Evolutionary conservation across 2,329 filamentous ascomycete genomes (phyloP), one percentile per base, ranked within the genome.

Genomic region (Fusarium sp.): DNA sequence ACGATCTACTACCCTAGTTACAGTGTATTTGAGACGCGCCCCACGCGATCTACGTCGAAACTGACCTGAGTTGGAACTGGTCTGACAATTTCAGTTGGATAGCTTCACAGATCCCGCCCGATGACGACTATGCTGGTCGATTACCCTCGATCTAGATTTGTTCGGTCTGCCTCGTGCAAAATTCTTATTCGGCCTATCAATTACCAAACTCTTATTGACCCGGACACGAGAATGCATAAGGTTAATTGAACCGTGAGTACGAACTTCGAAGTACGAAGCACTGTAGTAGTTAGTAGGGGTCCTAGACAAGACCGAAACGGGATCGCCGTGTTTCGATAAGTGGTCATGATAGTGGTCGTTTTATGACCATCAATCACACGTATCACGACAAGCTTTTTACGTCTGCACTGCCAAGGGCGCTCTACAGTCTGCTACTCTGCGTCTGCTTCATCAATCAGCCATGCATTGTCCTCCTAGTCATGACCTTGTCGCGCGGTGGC

Each of bases 241-340:
- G 62, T 69, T 69, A 62, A 67, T 69, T 65, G 39, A 52, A 51
- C 42, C 53, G 56, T 61, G 28, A 30, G 28, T 32, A 15, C 28
- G 28, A 32, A 32, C 26, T 28, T 11, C 26, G 10, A 28, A 28
- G 26, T 28, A 28, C 26, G 26, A 28, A 28, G 26, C 26, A 28
- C 26, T 28, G 28, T 32, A 32, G 14, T 32, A 15, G 28, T 32
- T 15, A 15, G 51, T 57, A 42, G 38, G 62, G 65, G 58, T 45
- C 54, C 44, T 30, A 65, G 61, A 58, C 62, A 68, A 28, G 45
- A 38, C 48, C 51, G 54, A 55, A 63, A 57, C 56, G 55, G 57
- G 58, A 56, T 61, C 49, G 58, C 59, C 67, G 58, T 71, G 67
- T 69, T 63, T 71, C 65, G 60, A 65, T 65, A 38, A 24, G n/a